Evolutionary conservation across 495 filamentous ascomycete genomes (phyloP).

Genomic region (Penicillium argentinense): DNA sequence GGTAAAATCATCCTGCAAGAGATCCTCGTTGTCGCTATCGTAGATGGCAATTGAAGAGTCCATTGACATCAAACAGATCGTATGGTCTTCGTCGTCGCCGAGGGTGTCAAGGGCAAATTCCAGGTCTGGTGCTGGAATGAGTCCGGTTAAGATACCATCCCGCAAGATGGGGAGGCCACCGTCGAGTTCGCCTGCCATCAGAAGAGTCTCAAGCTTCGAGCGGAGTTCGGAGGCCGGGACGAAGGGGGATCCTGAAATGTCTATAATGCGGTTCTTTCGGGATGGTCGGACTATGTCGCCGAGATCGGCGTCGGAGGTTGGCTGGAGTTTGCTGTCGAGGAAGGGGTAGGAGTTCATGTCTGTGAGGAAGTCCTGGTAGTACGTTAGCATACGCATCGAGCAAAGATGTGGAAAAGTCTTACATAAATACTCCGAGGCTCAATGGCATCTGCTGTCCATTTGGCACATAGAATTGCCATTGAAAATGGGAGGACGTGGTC

Average conservation of each 20-base stretch:
- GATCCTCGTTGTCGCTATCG: slow-evolving; percentile 44
- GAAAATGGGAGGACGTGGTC: slow-evolving; percentile 96
- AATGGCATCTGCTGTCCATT: slow-evolving; percentile 96
- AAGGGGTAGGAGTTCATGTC: slow-evolving; percentile 98
- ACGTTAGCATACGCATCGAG: slow-evolving; percentile 17
- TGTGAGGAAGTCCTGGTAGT: slow-evolving; percentile 74
- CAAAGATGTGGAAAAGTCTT: slow-evolving; percentile 20
- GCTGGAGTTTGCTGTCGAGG: slow-evolving; percentile 90
- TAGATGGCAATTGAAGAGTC: slow-evolving; percentile 56
- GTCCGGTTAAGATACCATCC: slow-evolving; percentile 75
- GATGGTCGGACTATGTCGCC: slow-evolving; percentile 80
- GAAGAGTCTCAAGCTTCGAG: slow-evolving; percentile 73
- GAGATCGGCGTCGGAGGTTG: slow-evolving; percentile 80
- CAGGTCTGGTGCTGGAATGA: slow-evolving; percentile 92
- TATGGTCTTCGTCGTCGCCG: slow-evolving; percentile 62
- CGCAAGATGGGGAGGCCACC: slow-evolving; percentile 86
- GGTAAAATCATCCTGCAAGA: slow-evolving; percentile 67
- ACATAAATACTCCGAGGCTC: slow-evolving; percentile 95
- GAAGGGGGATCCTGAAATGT: slow-evolving; percentile 77
- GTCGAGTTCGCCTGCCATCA: slow-evolving; percentile 86
- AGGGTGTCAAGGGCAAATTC: slow-evolving; percentile 90
- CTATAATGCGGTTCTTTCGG: slow-evolving; percentile 76
- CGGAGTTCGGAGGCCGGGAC: slow-evolving; percentile 75
- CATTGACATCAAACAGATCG: slow-evolving; percentile 77
- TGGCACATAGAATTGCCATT: slow-evolving; percentile 84